These are phyloP conservation scores for Pseudogymnoascus verrucosus DNA, from an alignment of 2,329 filamentous ascomycete species.

Conservation along the genomic window DNA sequence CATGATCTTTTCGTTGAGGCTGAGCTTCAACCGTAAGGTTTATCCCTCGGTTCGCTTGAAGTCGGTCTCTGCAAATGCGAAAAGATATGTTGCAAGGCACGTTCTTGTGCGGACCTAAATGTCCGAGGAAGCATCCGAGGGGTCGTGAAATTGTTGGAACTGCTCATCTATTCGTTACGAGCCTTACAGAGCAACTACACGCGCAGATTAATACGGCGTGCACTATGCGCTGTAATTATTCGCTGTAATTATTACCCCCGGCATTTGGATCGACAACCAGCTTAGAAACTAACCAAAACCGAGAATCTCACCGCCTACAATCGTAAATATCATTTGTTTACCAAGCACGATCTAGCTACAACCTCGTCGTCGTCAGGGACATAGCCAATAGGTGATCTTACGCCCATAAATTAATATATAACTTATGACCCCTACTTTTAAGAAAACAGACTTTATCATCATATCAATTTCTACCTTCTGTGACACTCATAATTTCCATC, in stretches of 20 bases:
- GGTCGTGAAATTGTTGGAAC: neutral
- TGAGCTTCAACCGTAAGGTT: neutral
- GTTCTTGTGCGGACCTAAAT: neutral
- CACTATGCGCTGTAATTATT: neutral
- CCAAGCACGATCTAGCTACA: neutral
- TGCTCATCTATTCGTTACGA: neutral
- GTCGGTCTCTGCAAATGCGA: neutral
- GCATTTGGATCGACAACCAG: neutral
- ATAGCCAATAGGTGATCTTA: neutral
- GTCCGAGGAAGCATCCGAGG: neutral
- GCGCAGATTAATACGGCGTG: neutral
- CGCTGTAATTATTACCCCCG: too few relatives aligned
- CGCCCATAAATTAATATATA: neutral
- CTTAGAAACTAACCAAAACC: neutral
- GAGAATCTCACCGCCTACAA: neutral
- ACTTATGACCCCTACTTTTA: neutral
- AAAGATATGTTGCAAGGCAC: neutral
- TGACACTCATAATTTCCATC: too few relatives aligned
- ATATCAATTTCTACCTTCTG: neutral
- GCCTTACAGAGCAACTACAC: neutral
- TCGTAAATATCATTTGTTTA: neutral
- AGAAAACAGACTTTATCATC: neutral
- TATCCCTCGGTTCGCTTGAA: neutral
- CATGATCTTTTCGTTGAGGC: neutral
- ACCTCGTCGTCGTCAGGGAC: too few relatives aligned